These are phyloP conservation scores for Taphrina populina DNA, from an alignment of 1,139 yeast species.

Conservation along the genomic window DNA sequence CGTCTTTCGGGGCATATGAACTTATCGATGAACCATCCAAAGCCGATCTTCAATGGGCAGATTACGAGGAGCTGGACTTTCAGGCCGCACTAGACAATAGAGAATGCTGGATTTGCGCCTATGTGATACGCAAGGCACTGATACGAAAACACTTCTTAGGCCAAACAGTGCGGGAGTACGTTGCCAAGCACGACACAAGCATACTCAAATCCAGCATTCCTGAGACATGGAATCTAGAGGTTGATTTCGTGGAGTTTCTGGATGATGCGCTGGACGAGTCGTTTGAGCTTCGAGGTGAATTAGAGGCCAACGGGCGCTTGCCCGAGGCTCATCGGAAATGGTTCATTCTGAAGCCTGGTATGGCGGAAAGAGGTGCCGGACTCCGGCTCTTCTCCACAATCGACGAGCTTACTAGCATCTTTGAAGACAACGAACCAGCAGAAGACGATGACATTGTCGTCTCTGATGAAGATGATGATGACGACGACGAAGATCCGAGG, in stretches of 20 bases:
- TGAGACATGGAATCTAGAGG: conserved; percentile 72
- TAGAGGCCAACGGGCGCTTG: conserved; percentile 61
- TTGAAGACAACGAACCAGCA: conserved; percentile 79
- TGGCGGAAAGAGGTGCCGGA: conserved; percentile 98
- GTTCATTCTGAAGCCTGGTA: conserved; percentile 91
- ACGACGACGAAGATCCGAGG: conserved; percentile 43
- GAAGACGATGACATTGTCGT: conserved; percentile 53
- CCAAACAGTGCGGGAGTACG: conserved; percentile 70
- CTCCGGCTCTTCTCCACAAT: conserved; percentile 75
- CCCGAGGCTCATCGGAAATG: conserved; percentile 49
- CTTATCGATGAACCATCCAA: conserved; percentile 33
- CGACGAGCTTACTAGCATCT: conserved; percentile 75
- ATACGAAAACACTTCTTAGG: conserved; percentile 87
- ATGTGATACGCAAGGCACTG: conserved; percentile 61
- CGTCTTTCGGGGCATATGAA: not conserved
- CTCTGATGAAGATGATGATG: conserved; percentile 54
- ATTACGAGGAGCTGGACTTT: conserved; percentile 82
- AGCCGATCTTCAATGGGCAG: conserved; percentile 72
- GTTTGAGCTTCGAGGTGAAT: conserved; percentile 77
- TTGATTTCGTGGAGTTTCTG: conserved; percentile 94
- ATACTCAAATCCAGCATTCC: conserved; percentile 64
- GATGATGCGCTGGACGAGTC: conserved; percentile 92
- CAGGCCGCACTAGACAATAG: conserved; percentile 54
- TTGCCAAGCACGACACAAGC: conserved; percentile 71
- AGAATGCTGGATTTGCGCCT: conserved; percentile 51